Percentiles rank a stretch among this genome's conserved stretches.
Evolutionary conservation across 331 rosid species (phyloP).

Genomic region (Cydonia oblonga): DNA sequence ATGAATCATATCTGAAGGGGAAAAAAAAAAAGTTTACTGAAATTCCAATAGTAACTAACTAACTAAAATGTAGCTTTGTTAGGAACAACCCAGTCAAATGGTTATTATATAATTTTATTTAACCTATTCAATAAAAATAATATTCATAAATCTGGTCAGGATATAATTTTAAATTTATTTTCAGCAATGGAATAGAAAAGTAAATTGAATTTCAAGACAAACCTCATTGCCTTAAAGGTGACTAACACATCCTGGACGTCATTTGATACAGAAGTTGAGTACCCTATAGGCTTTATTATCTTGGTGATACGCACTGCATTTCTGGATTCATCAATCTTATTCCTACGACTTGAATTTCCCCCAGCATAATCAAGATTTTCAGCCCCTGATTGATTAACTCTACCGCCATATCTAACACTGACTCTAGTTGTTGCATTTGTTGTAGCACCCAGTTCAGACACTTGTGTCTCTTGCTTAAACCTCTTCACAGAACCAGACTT

Average conservation of each 20-base stretch:
- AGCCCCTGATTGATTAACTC: slow-evolving; percentile 14
- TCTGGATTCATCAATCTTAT: slow-evolving; percentile 24
- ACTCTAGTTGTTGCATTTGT: slow-evolving; percentile 33
- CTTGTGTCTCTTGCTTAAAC: slow-evolving; percentile 45
- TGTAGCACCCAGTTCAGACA: slow-evolving; percentile 19
- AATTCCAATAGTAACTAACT: background rate
- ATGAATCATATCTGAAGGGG: background rate
- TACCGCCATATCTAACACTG: slow-evolving; percentile 17
- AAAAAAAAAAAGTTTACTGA: background rate
- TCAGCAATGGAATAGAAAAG: background rate
- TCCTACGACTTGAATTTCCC: slow-evolving; percentile 28
- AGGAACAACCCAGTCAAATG: background rate
- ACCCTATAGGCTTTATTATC: slow-evolving; percentile 75
- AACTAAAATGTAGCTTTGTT: background rate
- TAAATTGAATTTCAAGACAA: slow-evolving; percentile 17
- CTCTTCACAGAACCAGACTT: slow-evolving; percentile 83
- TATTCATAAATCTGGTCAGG: background rate
- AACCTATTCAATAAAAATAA: background rate
- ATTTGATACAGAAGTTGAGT: slow-evolving; percentile 47
- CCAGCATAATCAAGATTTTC: slow-evolving; percentile 26
- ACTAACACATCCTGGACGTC: slow-evolving; percentile 53
- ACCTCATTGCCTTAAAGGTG: slow-evolving; percentile 79
- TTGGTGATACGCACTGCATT: slow-evolving; percentile 42
- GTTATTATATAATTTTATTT: background rate
- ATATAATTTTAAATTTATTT: background rate